Percentiles rank a stretch among this genome's conserved stretches.
Conservation (phyloP, 2,329 filamentous ascomycete genomes). For the Fonsecaea multimorphosa region DNA sequence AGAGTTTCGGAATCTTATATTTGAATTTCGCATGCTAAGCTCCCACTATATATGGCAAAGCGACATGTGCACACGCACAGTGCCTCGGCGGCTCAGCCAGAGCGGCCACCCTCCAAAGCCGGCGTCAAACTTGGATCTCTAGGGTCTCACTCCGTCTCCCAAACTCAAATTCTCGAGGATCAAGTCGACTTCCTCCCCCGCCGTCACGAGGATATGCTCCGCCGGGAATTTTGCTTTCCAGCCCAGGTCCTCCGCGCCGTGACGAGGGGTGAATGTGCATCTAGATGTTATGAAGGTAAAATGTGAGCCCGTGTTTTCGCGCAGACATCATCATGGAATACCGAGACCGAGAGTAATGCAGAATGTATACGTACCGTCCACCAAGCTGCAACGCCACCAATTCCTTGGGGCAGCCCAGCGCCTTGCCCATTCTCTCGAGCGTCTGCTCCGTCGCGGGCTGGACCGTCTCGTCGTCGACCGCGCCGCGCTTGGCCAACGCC, state of each 20-base stretch:
- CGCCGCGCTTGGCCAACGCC: conserved; percentile 48
- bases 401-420: conserved; percentile 45
- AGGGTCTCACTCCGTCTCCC: no score
- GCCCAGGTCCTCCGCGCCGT: conserved; percentile 51
- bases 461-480: conserved; percentile 47
- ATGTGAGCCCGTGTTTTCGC: no score
- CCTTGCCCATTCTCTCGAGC: conserved; percentile 52
- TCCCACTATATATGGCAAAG: no score
- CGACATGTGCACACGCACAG: no score
- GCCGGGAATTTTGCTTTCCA: conserved; percentile 54
- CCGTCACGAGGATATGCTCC: conserved; percentile 55
- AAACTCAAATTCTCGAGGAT: conserved; percentile 45
- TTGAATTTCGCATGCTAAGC: no score
- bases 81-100: no score
- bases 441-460: conserved; percentile 44
- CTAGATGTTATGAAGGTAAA: conserved; percentile 38
- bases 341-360: no score
- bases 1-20: no score
- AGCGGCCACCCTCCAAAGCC: no score
- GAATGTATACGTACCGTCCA: conserved; percentile 49
- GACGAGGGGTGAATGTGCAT: conserved; percentile 53
- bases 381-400: conserved; percentile 52
- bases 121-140: no score
- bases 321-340: no score
- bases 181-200: conserved; percentile 55